A percentile compares a stretch with the other conserved stretches of the same genome.
Conservation (phyloP, 2,329 filamentous ascomycete species). For the Scolecobasidium constrictum region DNA sequence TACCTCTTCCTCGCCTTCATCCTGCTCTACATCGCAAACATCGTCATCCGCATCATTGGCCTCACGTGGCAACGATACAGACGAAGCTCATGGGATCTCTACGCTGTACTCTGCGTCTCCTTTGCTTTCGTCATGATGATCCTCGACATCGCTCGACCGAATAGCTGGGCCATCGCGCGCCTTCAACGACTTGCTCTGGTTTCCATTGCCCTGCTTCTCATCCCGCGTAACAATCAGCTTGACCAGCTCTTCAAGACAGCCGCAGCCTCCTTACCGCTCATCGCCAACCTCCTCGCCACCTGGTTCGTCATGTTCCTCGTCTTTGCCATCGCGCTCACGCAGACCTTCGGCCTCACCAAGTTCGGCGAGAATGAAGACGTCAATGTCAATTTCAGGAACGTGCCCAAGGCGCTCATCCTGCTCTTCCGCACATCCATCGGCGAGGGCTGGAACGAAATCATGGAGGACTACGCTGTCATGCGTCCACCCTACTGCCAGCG, state of each 20-base stretch:
- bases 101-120: conserved; percentile 66
- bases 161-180: conserved; percentile 54
- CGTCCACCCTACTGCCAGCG: conserved; percentile 71
- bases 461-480: conserved; percentile 87
- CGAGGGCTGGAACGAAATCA: conserved; percentile 92
- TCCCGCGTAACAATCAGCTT: conserved; percentile 90
- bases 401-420: conserved; percentile 86
- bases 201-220: conserved; percentile 76
- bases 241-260: conserved; percentile 99
- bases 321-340: conserved; percentile 91
- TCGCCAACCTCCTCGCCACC: conserved; percentile 84
- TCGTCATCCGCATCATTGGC: conserved; percentile 73
- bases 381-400: conserved; percentile 86
- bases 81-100: conserved; percentile 91
- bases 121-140: conserved; percentile 78
- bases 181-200: conserved; percentile 93
- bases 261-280: conserved; percentile 81
- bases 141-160: conserved; percentile 53
- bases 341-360: conserved; percentile 88
- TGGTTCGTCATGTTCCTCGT: conserved; percentile 97
- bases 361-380: conserved; percentile 63
- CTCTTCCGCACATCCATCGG: conserved; percentile 89
- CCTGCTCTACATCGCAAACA: conserved; percentile 71
- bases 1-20: conserved; percentile 64
- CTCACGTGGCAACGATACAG: conserved; percentile 88